Evolutionary conservation across 2,329 filamentous ascomycete genomes (phyloP).

Genomic region (Colletotrichum musae): DNA sequence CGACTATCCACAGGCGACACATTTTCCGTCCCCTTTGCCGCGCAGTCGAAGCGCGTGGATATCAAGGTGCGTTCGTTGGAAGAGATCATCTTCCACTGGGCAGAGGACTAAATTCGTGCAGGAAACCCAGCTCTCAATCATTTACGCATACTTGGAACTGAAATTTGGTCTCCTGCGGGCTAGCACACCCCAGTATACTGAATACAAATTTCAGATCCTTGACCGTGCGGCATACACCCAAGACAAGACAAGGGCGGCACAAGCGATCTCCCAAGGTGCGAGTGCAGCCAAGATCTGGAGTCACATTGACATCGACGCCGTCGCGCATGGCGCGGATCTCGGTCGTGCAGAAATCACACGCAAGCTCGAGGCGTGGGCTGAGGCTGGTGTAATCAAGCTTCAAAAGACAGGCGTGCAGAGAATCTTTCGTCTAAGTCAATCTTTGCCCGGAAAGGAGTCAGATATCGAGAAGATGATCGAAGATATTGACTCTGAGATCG

Average conservation of each 20-base stretch:
- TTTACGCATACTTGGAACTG: constrained; percentile 74
- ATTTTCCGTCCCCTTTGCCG: constrained; percentile 61
- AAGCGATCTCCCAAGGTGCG: constrained; percentile 59
- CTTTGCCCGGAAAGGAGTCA: constrained; percentile 57
- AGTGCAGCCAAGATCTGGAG: constrained; percentile 59
- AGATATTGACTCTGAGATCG: constrained; percentile 65
- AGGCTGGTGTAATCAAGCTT: constrained; percentile 64
- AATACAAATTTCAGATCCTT: constrained; percentile 62
- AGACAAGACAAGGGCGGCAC: constrained; percentile 58
- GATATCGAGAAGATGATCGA: constrained; percentile 62
- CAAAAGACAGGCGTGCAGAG: constrained; percentile 66
- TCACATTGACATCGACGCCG: constrained; percentile 63
- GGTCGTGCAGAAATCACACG: constrained; percentile 64
- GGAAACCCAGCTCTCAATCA: constrained; percentile 50
- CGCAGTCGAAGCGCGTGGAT: constrained; percentile 65
- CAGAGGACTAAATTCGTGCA: background rate
- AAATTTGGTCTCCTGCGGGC: constrained; percentile 70
- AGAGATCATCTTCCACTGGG: background rate
- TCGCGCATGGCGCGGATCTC: constrained; percentile 50
- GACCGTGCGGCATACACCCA: constrained; percentile 50
- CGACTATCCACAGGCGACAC: constrained; percentile 55
- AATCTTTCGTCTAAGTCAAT: constrained; percentile 65
- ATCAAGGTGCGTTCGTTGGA: constrained; percentile 57
- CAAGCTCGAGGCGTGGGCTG: constrained; percentile 69
- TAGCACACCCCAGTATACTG: constrained; percentile 69